phyloP scores from a whole-genome alignment of 257 asterid genomes.

The Solanum raphanifolium region DNA sequence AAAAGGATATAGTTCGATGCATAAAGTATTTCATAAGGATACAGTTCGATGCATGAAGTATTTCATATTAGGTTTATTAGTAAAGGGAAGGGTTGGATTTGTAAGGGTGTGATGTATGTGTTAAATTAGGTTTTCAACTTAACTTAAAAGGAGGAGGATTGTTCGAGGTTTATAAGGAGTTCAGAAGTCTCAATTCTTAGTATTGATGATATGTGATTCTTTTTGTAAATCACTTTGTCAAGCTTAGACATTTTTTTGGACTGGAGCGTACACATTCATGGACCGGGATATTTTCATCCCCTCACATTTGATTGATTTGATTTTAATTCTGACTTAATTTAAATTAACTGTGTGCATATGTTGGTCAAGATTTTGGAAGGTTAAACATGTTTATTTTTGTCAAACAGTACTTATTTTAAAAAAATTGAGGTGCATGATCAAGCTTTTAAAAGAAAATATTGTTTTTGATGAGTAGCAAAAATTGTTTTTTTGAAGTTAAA shows the following conservation, averaged over 20 bases:
- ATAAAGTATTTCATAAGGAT: background rate
- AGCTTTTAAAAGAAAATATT: no score
- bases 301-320: background rate
- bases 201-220: background rate
- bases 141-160: background rate
- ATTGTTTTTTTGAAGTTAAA: no score
- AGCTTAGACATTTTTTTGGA: background rate
- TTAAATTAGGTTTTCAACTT: fast-evolving
- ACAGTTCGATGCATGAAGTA: background rate
- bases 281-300: background rate
- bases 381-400: no score
- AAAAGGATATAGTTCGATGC: background rate
- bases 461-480: background rate
- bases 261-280: background rate
- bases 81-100: background rate
- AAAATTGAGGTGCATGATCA: background rate
- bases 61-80: background rate
- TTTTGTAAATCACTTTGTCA: background rate
- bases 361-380: background rate
- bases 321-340: no score
- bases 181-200: no score
- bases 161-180: no score
- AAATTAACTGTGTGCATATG: background rate
- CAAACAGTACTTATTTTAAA: background rate
- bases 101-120: background rate